These are phyloP conservation scores for Diversispora epigaea DNA, from an alignment of 192 early-diverging fungal species.

Conservation along the genomic window DNA sequence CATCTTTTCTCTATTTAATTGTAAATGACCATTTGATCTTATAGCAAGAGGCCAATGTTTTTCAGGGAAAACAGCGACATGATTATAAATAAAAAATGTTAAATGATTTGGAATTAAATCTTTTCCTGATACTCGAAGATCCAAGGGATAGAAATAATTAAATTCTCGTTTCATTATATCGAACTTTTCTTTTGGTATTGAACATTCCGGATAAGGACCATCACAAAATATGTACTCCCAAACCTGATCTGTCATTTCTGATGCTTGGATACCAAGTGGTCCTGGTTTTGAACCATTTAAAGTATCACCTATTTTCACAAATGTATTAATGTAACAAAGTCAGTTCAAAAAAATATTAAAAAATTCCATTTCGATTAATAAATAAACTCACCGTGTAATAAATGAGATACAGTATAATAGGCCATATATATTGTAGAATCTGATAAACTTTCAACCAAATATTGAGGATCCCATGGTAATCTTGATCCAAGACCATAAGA, in stretches of 20 bases:
- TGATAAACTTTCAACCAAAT: constrained; percentile 92
- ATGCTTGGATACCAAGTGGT: constrained; percentile 70
- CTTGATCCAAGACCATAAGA: constrained; percentile 89
- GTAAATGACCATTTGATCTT: constrained; percentile 92
- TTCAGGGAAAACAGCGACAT: constrained; percentile 92
- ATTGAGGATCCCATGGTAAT: constrained; percentile 91
- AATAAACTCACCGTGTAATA: constrained; percentile 66
- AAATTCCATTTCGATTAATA: no score
- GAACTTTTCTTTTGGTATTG: constrained; percentile 66
- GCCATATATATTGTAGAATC: constrained; percentile 99
- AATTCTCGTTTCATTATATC: constrained; percentile 85
- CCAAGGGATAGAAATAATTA: constrained; percentile 97
- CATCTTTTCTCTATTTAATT: constrained; percentile 97
- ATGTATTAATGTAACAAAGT: neutral
- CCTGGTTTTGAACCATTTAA: constrained; percentile 81
- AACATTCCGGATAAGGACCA: constrained; percentile 58
- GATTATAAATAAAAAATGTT: constrained; percentile 96
- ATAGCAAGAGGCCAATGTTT: constrained; percentile 84
- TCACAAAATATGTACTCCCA: constrained; percentile 91
- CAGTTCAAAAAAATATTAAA: constrained; percentile 1
- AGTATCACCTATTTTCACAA: constrained; percentile 50
- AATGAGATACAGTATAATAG: constrained; percentile 95
- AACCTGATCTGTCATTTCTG: constrained; percentile 88
- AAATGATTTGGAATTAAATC: constrained; percentile 98
- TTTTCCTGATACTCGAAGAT: constrained; percentile 94